Conservation (phyloP, 2,329 filamentous ascomycete genomes). For the Xylaria digitata region DNA sequence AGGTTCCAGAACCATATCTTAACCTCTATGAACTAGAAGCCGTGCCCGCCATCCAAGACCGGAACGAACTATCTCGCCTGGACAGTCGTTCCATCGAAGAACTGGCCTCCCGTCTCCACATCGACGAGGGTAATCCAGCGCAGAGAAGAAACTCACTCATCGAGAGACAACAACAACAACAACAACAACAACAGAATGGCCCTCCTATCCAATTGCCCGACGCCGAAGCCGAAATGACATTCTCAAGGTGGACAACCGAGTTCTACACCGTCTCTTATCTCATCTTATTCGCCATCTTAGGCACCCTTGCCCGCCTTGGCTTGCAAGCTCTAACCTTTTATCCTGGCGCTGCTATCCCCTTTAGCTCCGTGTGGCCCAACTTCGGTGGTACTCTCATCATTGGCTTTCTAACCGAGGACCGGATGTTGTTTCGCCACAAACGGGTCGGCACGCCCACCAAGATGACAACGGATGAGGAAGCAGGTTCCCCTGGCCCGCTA, state of each 20-base stretch:
- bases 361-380: conserved; percentile 87
- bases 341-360: conserved; percentile 78
- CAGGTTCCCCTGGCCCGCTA: conserved; percentile 39
- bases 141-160: conserved; percentile 24
- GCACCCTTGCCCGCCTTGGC: conserved; percentile 85
- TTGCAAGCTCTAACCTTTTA: conserved; percentile 84
- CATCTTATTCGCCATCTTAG: conserved; percentile 84
- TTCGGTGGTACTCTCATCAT: conserved; percentile 83
- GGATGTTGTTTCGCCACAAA: conserved; percentile 77
- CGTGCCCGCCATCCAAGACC: conserved; percentile 59
- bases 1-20: conserved; percentile 54
- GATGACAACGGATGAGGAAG: conserved; percentile 54
- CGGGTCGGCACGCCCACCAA: conserved; percentile 64
- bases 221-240: conserved; percentile 28
- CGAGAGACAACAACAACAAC: conserved; percentile 9
- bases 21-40: conserved; percentile 58
- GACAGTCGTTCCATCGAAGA: conserved; percentile 56
- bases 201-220: conserved; percentile 16
- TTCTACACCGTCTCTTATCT: conserved; percentile 84
- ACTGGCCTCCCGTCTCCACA: conserved; percentile 46
- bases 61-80: conserved; percentile 52
- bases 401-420: conserved; percentile 86
- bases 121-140: conserved; percentile 37
- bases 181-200: conserved; percentile 5
- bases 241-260: conserved; percentile 66